These are phyloP conservation scores for Penicillium chermesinum DNA, from an alignment of 495 filamentous ascomycete species.

Conservation along the genomic window DNA sequence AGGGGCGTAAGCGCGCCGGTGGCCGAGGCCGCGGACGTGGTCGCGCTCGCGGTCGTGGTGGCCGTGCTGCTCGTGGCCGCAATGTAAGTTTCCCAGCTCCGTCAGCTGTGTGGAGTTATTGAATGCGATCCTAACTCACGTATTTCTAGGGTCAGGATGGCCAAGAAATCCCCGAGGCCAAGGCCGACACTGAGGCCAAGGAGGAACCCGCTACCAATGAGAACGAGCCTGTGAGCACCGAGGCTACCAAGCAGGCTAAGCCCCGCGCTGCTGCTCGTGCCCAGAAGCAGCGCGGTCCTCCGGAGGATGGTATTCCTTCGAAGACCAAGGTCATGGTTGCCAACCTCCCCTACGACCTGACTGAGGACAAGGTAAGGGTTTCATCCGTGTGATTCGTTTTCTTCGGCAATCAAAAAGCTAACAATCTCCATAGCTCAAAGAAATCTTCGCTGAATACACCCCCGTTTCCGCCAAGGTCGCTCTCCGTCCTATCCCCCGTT, in stretches of 20 bases:
- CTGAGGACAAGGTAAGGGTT: slow-evolving; percentile 96
- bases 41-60: slow-evolving; percentile 67
- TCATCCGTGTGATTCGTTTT: slow-evolving; percentile 10
- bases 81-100: slow-evolving; percentile 48
- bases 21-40: slow-evolving; percentile 73
- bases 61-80: slow-evolving; percentile 59
- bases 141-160: slow-evolving; percentile 22
- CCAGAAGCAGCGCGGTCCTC: slow-evolving; percentile 79
- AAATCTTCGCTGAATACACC: slow-evolving; percentile 85
- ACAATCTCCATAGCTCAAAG: slow-evolving; percentile 66
- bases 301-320: slow-evolving; percentile 94
- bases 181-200: slow-evolving; percentile 38
- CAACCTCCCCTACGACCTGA: slow-evolving; percentile 96
- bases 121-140: slow-evolving; percentile 9
- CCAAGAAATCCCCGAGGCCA: slow-evolving; percentile 30
- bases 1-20: slow-evolving; percentile 73
- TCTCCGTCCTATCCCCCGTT: slow-evolving; percentile 94
- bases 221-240: slow-evolving; percentile 46
- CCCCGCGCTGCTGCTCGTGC: slow-evolving; percentile 38
- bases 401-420: neutral
- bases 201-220: slow-evolving; percentile 54
- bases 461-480: slow-evolving; percentile 96
- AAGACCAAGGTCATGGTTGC: slow-evolving; percentile 99
- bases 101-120: neutral
- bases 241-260: slow-evolving; percentile 43